Base-by-base conservation (phyloP, 1,284 basidiomycete species). In the Ustilago hordei region DNA sequence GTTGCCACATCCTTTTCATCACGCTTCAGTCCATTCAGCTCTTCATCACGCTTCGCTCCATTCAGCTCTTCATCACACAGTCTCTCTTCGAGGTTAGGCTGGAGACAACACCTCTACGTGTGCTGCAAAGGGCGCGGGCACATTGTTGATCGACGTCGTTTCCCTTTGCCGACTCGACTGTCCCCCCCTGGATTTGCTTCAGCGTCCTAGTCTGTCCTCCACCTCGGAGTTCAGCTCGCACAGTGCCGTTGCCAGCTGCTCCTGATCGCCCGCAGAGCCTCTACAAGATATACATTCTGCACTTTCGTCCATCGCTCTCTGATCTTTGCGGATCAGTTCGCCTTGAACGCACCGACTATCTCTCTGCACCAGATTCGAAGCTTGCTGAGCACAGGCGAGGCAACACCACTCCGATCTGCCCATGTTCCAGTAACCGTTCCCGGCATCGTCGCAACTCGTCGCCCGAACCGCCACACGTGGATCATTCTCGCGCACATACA, bases 401-500 rank as follows among this genome's bases (percentile, higher is more conserved):
- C 55, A 17, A 36, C 38, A 12, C 13, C 15, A 31, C 41, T 31
- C 36, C 52, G 38, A 41, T 19, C 45, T 57, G 57, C 57, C 69
- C 47, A 70, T 70, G 69, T 60, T 61, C 59, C 47, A 48, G 15
- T 70, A 48, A 65, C 43, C 19, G 8, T 41, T 12, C 28, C 43
- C 19, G 41, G 13, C 38, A 31, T 35, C 53, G n/a, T 38, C 50
- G 53, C 61, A 60, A 54, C 48, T 34, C 35, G 35, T 61, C 61
- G 67, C 45, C 53, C 50, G 23, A 15, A 50, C 43, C 55, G 55
- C 50, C 35, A 31, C 41, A 41, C 56, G 45, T 39, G 36, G 48
- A 53, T 34, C 48, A 6, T 31, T 23, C 45, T 35, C 48, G 45
- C 17, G 35, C 43, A 55, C 8, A 15, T n/a, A 13, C 38, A 52